phyloP scores from a whole-genome alignment of 176 grass and related monocot species.

The Hyparrhenia diplandra region DNA sequence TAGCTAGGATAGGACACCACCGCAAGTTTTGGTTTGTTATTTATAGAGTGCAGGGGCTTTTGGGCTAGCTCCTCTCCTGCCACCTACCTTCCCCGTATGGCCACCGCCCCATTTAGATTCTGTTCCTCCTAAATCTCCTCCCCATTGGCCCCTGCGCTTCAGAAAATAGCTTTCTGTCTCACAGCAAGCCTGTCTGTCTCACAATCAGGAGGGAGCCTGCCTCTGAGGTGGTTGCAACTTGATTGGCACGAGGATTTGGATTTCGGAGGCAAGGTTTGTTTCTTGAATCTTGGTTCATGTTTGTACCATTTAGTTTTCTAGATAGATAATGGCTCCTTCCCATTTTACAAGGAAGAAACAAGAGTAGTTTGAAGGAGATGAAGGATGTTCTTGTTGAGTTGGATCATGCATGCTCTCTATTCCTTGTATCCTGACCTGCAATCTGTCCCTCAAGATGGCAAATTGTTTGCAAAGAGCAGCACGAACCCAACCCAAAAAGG shows the following conservation, averaged over 20 bases:
- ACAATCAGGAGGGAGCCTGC: not conserved
- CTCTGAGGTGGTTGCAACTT: slow-evolving; percentile 3
- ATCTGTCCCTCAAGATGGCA: not conserved
- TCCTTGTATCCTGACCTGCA: not conserved
- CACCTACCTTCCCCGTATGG: slow-evolving; percentile 32
- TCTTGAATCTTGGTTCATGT: slow-evolving; percentile 2
- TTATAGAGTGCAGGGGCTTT: slow-evolving; percentile 21
- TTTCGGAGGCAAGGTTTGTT: slow-evolving; percentile 5
- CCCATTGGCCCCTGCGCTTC: not conserved
- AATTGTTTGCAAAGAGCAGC: not conserved
- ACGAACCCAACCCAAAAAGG: not conserved
- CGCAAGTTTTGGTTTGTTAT: slow-evolving; percentile 39
- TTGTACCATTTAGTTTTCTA: not conserved
- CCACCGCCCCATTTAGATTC: slow-evolving; percentile 30
- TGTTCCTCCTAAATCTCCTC: slow-evolving; percentile 40
- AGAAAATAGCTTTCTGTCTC: slow-evolving; percentile 4
- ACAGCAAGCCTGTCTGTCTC: not conserved
- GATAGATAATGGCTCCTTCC: not conserved
- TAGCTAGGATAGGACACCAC: not conserved
- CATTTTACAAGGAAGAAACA: not conserved
- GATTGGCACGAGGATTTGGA: slow-evolving; percentile 12
- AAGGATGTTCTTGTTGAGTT: not conserved
- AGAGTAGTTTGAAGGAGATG: too few relatives aligned
- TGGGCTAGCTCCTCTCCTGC: not conserved
- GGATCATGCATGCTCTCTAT: not conserved